Base-by-base conservation (phyloP, 2,329 filamentous ascomycete species). In the Arthrobotrys musiformis region DNA sequence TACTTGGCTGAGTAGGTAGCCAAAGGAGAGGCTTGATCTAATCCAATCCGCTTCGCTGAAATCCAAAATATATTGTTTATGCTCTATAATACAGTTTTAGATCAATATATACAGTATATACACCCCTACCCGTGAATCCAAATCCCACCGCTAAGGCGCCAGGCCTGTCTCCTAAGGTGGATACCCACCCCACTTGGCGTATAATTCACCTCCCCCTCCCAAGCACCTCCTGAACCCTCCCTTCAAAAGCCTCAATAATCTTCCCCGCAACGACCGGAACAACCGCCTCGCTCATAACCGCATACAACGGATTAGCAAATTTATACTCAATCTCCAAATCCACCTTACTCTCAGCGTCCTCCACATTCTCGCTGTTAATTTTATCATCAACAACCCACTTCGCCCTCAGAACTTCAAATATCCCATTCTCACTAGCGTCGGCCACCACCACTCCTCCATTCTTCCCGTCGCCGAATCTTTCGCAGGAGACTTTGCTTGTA, bases 191-290 rank as follows among this genome's bases (percentile, higher is more conserved):
- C 11, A 35, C 30, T 35, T 35, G 11, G 30, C 17, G n/a, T 13
- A 24, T 19, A 13, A 24, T 28, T 62, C 19, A 74, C 50, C 52
- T 63, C 66, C 52, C 58, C 66, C 35, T 50, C 26, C 74, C 73
- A 48, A 79, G 69, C 28, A 79, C 64, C 64, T 54, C 26, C 74
- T 78, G 60, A 28, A 75, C 78, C 30, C 63, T 56, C n/a, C 58
- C 64, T 46, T 97, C 94, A 85, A 99, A 99, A 0, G 95, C 94
- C 83, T 92, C 90, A 79, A 98, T 92, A 93, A 99, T 97, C 79
- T 92, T 87, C 2, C 89, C 90, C 0, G 93, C 94, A 79, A 97
- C 90, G 84, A 92, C 93, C 33, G 93, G 91, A 79, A 93, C 93
- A 24, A 95, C 90, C 35, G 92, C 91, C 40, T 90, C 88, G 82